These are phyloP conservation scores for Psilocybe tampanensis DNA, from an alignment of 768 basidiomycete species.

Conservation along the genomic window DNA sequence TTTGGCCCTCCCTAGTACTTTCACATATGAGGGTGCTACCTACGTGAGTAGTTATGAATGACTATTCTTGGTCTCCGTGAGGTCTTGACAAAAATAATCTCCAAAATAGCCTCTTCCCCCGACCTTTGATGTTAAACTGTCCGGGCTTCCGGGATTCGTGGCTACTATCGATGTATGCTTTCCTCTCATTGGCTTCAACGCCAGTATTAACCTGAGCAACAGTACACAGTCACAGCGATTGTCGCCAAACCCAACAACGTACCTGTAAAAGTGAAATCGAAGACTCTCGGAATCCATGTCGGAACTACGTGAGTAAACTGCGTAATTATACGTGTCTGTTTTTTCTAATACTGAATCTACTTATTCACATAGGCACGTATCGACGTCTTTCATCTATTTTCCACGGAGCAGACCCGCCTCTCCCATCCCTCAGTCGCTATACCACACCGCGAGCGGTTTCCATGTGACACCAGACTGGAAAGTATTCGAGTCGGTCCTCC, in stretches of 20 bases:
- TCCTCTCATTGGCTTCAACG: background rate
- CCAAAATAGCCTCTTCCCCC: conserved; percentile 64
- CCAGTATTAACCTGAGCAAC: background rate
- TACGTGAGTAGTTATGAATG: conserved; percentile 49
- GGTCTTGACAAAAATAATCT: background rate
- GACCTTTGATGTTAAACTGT: conserved; percentile 65
- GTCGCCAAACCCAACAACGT: conserved; percentile 49
- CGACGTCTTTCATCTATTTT: conserved; percentile 63
- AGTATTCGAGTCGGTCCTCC: conserved; percentile 41
- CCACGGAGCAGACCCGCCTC: conserved; percentile 65
- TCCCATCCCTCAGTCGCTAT: conserved; percentile 51
- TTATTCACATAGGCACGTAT: conserved; percentile 44
- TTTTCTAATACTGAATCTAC: background rate
- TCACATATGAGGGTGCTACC: conserved; percentile 52
- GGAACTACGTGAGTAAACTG: conserved; percentile 50
- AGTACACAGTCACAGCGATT: conserved; percentile 61
- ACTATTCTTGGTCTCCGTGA: background rate
- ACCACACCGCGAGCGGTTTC: conserved; percentile 40
- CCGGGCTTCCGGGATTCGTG: conserved; percentile 72
- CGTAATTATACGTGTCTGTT: background rate
- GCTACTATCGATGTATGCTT: conserved; percentile 55
- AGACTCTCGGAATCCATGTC: conserved; percentile 52
- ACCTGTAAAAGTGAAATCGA: conserved; percentile 52
- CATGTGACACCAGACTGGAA: conserved; percentile 51
- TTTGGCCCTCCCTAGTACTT: conserved; percentile 58